phyloP scores from a whole-genome alignment of 2,329 filamentous ascomycete genomes.

The Colletotrichum karsti region DNA sequence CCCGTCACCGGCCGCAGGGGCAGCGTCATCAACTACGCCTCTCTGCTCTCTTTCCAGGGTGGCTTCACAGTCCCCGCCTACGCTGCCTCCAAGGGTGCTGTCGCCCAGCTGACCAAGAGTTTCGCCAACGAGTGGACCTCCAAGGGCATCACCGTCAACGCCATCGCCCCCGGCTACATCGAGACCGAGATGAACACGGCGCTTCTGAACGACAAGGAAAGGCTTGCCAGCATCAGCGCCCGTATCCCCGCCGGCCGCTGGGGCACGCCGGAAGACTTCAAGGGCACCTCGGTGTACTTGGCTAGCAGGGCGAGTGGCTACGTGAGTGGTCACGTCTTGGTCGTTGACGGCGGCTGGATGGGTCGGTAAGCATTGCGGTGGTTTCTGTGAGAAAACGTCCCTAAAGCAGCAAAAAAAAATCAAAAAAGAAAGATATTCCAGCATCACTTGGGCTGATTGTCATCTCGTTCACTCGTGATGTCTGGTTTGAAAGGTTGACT shows the following conservation, averaged over 20 bases:
- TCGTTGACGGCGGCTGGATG: conserved; percentile 95
- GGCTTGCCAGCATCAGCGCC: conserved; percentile 77
- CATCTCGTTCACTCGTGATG: not conserved
- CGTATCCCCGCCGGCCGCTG: conserved; percentile 86
- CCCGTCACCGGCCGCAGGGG: conserved; percentile 65
- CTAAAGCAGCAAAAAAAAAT: not conserved
- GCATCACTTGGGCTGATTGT: too few relatives aligned
- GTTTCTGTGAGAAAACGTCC: not conserved
- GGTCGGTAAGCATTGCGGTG: conserved; percentile 64
- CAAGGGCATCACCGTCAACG: conserved; percentile 86
- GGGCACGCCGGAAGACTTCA: conserved; percentile 88
- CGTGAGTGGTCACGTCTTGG: conserved; percentile 82
- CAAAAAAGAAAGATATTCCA: not conserved
- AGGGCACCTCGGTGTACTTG: conserved; percentile 81
- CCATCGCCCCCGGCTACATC: conserved; percentile 89
- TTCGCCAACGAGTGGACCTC: conserved; percentile 86
- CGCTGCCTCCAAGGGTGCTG: conserved; percentile 84
- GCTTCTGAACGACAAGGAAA: conserved; percentile 74
- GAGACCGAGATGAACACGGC: conserved; percentile 95
- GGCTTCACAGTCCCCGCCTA: conserved; percentile 91
- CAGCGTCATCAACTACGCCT: conserved; percentile 85
- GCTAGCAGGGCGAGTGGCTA: conserved; percentile 81
- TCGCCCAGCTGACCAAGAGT: conserved; percentile 85
- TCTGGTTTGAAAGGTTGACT: too few relatives aligned
- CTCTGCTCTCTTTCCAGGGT: conserved; percentile 84